Percentiles rank a stretch among this genome's conserved stretches.
Conservation (phyloP, 2,329 filamentous ascomycete species). For the Aspergillus intermedius region DNA sequence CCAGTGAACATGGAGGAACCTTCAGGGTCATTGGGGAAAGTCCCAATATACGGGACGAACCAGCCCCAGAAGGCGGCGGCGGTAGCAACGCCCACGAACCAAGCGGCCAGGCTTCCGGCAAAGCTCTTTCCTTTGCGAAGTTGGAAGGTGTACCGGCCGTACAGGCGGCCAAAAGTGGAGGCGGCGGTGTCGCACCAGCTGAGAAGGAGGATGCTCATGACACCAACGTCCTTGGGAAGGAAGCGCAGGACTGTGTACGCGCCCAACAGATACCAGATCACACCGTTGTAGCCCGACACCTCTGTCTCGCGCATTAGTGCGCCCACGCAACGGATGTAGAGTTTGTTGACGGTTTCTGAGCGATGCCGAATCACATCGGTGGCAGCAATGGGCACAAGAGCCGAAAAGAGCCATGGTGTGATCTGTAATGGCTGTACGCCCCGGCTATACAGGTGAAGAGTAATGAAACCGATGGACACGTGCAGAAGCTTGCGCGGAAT, state of each 20-base stretch:
- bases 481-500: slow-evolving; percentile 90
- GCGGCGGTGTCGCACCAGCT: slow-evolving; percentile 98
- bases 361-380: slow-evolving; percentile 78
- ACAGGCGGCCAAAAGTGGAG: slow-evolving; percentile 85
- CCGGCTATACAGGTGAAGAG: slow-evolving; percentile 74
- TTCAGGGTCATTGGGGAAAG: slow-evolving; percentile 61
- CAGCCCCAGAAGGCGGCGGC: slow-evolving; percentile 84
- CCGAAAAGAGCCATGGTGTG: slow-evolving; percentile 73
- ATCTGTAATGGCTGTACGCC: slow-evolving; percentile 72
- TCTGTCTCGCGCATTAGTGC: slow-evolving; percentile 97
- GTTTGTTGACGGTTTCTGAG: slow-evolving; percentile 70
- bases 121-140: slow-evolving; percentile 85
- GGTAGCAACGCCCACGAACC: slow-evolving; percentile 72
- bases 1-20: slow-evolving; percentile 78
- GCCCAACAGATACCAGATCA: slow-evolving; percentile 92
- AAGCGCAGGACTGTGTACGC: slow-evolving; percentile 79
- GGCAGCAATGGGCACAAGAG: slow-evolving; percentile 75
- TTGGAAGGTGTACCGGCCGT: slow-evolving; percentile 79
- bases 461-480: slow-evolving; percentile 93
- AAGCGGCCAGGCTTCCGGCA: slow-evolving; percentile 80
- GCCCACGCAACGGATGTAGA: slow-evolving; percentile 79
- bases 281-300: slow-evolving; percentile 88
- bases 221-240: slow-evolving; percentile 87
- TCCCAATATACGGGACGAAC: slow-evolving; percentile 63
- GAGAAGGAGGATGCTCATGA: slow-evolving; percentile 81